Base-by-base conservation (phyloP, 805 yeast species). In the Wickerhamiella vanderwaltii region DNA sequence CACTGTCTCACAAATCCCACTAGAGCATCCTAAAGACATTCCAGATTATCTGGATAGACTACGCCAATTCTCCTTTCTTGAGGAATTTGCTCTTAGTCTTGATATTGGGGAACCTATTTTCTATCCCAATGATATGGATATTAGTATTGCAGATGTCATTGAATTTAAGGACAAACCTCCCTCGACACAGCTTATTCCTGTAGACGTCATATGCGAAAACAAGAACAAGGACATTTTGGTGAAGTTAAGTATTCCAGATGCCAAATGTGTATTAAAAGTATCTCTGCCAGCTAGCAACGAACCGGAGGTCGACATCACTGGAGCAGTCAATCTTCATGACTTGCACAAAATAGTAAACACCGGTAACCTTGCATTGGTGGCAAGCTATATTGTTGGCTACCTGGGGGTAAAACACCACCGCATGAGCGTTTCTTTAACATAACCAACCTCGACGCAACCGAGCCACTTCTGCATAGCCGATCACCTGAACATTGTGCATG, bases 1-100 rank as follows among this genome's bases (percentile, higher is more conserved):
- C 0, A 29, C 37, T 9, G 47, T 59, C 1, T 26, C 46, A 3
- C 56, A 55, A 28, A 39, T 59, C 9, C 61, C 62, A 0, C 29
- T 59, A 3, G 22, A 43, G 12, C 55, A 53, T 18, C 63, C 63
- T 2, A 34, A 44, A 15, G 47, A 53, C 17, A 48, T 59, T 17
- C 59, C 59, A 1, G 19, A 16, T 1, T 40, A 57, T 1, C 43
- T 59, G 4, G 35, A 35, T 5, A n/a, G n/a, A 1, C 47, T 59
- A 4, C 44, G 58, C 11, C 54, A 46, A 24, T 46, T 23, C 18
- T 39, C 48, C 4, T 31, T 36, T 17, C 43, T 48, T 0, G 34
- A 36, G 6, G 41, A 41, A 11, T 42, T 53, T 2, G 39, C 48
- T 9, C 34, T 33, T 6, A 43, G 49, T 5, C 39, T 55, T 3